These are phyloP conservation scores for Dimocarpus longan DNA, from an alignment of 345 rosid species.

Conservation along the genomic window DNA sequence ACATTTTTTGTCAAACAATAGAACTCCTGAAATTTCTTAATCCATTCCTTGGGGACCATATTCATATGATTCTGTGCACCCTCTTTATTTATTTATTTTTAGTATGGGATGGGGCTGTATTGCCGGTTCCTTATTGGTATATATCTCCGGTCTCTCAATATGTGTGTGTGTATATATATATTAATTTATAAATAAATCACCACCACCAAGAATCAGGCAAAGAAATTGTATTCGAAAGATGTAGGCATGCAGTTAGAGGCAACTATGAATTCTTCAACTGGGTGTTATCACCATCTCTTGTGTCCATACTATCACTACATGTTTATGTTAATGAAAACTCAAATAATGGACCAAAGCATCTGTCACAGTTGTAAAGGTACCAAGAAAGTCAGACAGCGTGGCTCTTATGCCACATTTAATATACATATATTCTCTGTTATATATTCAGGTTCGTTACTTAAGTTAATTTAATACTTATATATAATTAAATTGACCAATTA, in stretches of 20 bases:
- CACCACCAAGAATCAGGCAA: slow-evolving; percentile 14
- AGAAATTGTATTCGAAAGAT: slow-evolving; percentile 7
- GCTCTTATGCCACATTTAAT: slow-evolving; percentile 15
- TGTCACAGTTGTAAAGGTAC: slow-evolving; percentile 38
- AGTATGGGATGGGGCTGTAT: too few relatives aligned
- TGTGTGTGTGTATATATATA: neutral
- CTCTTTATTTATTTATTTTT: neutral
- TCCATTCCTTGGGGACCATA: slow-evolving; percentile 10
- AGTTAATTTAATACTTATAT: neutral
- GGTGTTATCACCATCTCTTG: neutral
- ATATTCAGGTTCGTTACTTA: neutral
- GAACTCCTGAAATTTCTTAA: slow-evolving; percentile 2
- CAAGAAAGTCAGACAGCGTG: slow-evolving; percentile 19
- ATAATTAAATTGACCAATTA: neutral
- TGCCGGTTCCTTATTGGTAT: neutral
- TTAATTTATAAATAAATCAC: neutral
- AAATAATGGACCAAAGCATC: slow-evolving; percentile 29
- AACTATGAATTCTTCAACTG: slow-evolving; percentile 10
- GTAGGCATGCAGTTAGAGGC: slow-evolving; percentile 17
- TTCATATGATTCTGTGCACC: slow-evolving; percentile 10
- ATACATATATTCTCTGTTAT: slow-evolving; percentile 3
- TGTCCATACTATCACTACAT: neutral
- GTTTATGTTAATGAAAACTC: slow-evolving; percentile 10
- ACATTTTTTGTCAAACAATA: neutral
- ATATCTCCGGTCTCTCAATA: neutral